These are phyloP conservation scores for Torulaspora gathmanii DNA, from an alignment of 805 yeast species.

Conservation along the genomic window DNA sequence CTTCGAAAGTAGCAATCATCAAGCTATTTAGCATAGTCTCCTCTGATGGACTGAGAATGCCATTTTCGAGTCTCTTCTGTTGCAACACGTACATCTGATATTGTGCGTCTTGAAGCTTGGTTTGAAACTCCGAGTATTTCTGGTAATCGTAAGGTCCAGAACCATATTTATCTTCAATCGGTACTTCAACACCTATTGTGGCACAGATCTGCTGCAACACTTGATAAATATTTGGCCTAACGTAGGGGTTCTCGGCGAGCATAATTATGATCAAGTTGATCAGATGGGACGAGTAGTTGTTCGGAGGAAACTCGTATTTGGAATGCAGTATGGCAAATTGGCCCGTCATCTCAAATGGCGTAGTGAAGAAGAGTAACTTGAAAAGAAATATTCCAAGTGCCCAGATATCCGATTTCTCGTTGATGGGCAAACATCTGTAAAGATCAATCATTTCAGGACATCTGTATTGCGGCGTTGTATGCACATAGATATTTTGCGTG, in stretches of 20 bases:
- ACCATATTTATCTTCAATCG: conserved; percentile 42
- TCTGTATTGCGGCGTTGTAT: conserved; percentile 94
- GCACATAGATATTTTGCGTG: conserved; percentile 78
- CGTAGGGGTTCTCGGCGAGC: conserved; percentile 75
- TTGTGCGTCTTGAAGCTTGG: conserved; percentile 28
- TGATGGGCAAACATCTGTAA: conserved; percentile 74
- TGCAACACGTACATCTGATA: conserved; percentile 29
- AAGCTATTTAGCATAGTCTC: conserved; percentile 23
- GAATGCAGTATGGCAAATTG: conserved; percentile 86
- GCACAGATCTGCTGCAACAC: conserved; percentile 60
- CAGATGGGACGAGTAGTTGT: conserved; percentile 64
- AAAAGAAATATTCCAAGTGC: conserved; percentile 90
- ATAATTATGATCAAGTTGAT: conserved; percentile 71
- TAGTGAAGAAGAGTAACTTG: conserved; percentile 85
- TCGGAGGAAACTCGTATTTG: conserved; percentile 72
- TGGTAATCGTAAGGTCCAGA: conserved; percentile 54
- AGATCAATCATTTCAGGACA: conserved; percentile 95
- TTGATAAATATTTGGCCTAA: conserved; percentile 85
- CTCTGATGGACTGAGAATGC: conserved; percentile 12
- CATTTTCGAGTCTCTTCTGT: conserved; percentile 20
- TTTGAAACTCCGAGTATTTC: conserved; percentile 50
- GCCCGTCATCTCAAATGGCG: conserved; percentile 85
- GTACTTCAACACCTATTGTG: conserved; percentile 52
- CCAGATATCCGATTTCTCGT: conserved; percentile 94
- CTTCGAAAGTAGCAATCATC: conserved; percentile 28